Base-by-base conservation (phyloP, 768 basidiomycete genomes). In the Panaeolus papilionaceus region DNA sequence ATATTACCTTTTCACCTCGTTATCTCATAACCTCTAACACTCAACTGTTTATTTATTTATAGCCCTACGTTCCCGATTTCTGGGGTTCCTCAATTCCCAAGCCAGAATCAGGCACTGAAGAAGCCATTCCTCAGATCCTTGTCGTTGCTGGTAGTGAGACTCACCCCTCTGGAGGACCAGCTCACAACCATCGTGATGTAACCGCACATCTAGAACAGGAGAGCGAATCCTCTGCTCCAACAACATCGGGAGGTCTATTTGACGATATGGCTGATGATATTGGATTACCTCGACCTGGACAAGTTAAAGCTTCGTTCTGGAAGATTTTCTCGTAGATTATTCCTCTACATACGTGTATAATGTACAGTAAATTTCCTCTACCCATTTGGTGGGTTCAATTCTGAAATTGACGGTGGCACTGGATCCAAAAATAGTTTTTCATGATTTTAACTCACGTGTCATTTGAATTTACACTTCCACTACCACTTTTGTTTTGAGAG, bases 51-150 rank as follows among this genome's bases (percentile, higher is more conserved):
- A 3, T 39, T 23, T 67, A 65, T 62, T 23, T 62, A 20, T 69
- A 86, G 85, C 85, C 85, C 3, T 84, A 78, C 69, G 77, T 82
- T 62, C 83, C 84, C 14, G 83, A 85, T 72, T 82, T 81, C 63
- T 83, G 82, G 82, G 76, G 80, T 62, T 82, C 83, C 1, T 77
- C 79, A 1, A 37, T 68, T 12, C 66, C 74, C 51, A 44, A 69
- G 38, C 58, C 62, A 9, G 67, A 66, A 26, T 68, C 70, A 3
- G 40, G 28, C 3, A 64, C 62, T 3, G 76, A 81, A 62, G 76
- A 77, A 47, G 65, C 72, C 3, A 71, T 80, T 39, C 83, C 83
- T 23, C 84, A 83, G 69, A 66, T 85, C n/a, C 74, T 84, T 33
- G 81, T 85, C 16, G 79, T 85, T 26, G 82, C 79, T 40, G 83